Conservation (phyloP, 208 protist genomes). For the Trypanosoma cruzi region DNA sequence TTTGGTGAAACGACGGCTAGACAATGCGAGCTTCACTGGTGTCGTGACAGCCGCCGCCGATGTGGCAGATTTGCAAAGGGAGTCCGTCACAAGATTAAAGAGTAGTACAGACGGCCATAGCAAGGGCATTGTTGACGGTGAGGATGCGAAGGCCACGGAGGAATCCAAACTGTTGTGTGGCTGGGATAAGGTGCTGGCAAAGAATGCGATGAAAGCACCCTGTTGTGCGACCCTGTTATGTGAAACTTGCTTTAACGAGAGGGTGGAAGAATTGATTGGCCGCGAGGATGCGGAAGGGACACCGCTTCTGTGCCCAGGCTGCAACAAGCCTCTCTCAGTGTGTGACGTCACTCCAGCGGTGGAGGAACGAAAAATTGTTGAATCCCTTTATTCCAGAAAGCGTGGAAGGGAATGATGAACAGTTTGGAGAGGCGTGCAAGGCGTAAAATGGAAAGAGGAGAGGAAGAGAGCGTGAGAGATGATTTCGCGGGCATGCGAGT, state of each 20-base stretch:
- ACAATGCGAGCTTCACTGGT: constrained; percentile 55
- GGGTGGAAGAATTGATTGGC: constrained; percentile 53
- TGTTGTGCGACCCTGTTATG: constrained; percentile 74
- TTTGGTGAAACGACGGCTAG: constrained; percentile 75
- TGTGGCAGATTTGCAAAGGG: neutral
- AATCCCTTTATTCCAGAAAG: constrained; percentile 16
- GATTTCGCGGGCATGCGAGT: too few relatives aligned
- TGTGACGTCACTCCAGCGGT: constrained; percentile 62
- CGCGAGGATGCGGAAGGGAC: constrained; percentile 35
- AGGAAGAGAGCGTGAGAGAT: too few relatives aligned
- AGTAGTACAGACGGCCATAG: constrained; percentile 5
- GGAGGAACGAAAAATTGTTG: constrained; percentile 64
- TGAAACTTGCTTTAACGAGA: constrained; percentile 59
- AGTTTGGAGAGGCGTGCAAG: neutral
- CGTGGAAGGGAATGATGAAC: constrained; percentile 11
- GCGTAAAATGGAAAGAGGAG: neutral
- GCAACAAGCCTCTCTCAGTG: constrained; percentile 66
- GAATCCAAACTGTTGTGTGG: constrained; percentile 38
- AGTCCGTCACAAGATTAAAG: neutral
- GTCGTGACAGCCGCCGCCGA: constrained; percentile 27
- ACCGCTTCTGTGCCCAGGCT: constrained; percentile 60
- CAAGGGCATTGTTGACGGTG: constrained; percentile 1
- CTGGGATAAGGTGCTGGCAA: constrained; percentile 53
- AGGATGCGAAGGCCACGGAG: neutral
- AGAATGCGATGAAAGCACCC: constrained; percentile 65